A percentile compares a stretch with the other conserved stretches of the same genome.
phyloP scores from a whole-genome alignment of 140 eudicot genomes.

The Oenanthe javanica region DNA sequence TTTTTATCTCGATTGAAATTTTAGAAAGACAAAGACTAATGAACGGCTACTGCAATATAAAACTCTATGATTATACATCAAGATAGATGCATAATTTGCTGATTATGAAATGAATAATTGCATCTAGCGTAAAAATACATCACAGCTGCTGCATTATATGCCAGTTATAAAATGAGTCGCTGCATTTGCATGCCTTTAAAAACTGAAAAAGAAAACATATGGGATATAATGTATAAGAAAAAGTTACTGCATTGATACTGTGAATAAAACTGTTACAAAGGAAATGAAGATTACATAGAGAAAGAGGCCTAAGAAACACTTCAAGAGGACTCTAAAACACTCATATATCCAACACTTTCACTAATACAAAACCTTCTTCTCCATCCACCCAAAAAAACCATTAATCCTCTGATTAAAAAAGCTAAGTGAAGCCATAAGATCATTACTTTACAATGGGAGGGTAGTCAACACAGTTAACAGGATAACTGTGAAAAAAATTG shows the following conservation, averaged over 20 bases:
- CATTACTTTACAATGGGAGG: no score
- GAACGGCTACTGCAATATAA: no score
- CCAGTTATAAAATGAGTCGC: not conserved
- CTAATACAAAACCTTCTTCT: constrained; percentile 31
- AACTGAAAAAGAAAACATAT: not conserved
- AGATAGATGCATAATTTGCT: not conserved
- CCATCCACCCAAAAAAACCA: constrained; percentile 30
- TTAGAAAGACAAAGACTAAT: no score
- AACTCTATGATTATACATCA: no score
- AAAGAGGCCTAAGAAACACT: constrained; percentile 15
- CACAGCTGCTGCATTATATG: not conserved
- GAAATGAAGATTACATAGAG: constrained; percentile 22
- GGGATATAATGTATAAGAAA: not conserved
- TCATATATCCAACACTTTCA: constrained; percentile 29
- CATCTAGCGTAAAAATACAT: not conserved
- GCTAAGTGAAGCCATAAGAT: no score
- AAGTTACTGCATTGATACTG: constrained; percentile 14
- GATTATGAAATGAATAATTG: not conserved
- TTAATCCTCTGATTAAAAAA: no score
- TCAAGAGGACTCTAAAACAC: constrained; percentile 15
- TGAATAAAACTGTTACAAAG: constrained; percentile 25
- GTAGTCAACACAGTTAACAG: no score
- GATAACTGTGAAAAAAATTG: constrained; percentile 51
- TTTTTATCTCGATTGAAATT: no score
- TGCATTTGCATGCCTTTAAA: not conserved